Evolutionary conservation across 2,329 filamentous ascomycete genomes (phyloP).

Genomic region (Ophidiomyces ophidiicola): DNA sequence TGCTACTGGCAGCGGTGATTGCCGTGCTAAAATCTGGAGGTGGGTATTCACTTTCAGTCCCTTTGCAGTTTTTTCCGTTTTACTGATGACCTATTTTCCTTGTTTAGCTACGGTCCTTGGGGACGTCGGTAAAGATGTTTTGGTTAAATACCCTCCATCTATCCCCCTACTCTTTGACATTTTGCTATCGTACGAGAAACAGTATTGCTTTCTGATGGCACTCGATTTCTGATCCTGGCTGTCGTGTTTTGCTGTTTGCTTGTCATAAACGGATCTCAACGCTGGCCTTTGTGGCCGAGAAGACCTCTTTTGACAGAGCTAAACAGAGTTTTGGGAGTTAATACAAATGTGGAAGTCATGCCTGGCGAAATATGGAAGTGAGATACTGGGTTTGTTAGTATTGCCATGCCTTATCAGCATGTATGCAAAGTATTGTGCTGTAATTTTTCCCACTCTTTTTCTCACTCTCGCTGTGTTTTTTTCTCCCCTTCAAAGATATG

Average conservation of each 20-base stretch:
- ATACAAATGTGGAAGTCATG: background rate
- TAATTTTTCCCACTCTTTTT: background rate
- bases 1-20: conserved; percentile 92
- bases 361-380: background rate
- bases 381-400: conserved; percentile 1
- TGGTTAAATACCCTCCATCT: too few relatives aligned
- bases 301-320: background rate
- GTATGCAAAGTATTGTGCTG: background rate
- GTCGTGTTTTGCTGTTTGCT: too few relatives aligned
- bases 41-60: conserved; percentile 30
- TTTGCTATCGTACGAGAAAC: too few relatives aligned
- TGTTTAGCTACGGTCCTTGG: conserved; percentile 8
- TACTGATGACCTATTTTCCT: background rate
- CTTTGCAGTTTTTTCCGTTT: conserved; percentile 4
- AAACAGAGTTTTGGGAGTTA: background rate
- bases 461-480: too few relatives aligned
- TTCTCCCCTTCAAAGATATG: too few relatives aligned
- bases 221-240: too few relatives aligned
- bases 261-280: too few relatives aligned
- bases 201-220: too few relatives aligned
- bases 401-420: background rate
- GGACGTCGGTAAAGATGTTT: conserved; percentile 9
- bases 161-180: too few relatives aligned
- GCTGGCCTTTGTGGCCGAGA: too few relatives aligned
- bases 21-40: conserved; percentile 95